These are phyloP conservation scores for Chlorella sp. DNA, from an alignment of 139 green algal genomes.

Conservation along the genomic window DNA sequence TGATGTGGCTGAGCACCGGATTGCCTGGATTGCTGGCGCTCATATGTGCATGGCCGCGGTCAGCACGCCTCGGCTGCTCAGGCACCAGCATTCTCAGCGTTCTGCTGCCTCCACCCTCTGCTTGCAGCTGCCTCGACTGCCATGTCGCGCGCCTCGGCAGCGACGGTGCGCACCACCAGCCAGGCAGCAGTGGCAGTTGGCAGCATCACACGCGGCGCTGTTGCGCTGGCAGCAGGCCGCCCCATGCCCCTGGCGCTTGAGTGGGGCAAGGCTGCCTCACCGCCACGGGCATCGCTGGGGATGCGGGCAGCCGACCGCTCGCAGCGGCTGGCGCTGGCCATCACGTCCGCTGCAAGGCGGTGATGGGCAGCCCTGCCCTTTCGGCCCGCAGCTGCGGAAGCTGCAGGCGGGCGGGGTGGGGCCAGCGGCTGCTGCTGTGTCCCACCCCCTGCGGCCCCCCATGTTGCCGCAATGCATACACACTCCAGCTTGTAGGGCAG, in stretches of 20 bases:
- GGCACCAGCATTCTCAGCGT: too few species aligned
- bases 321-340: conserved; percentile 34
- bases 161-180: conserved; percentile 21
- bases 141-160: conserved; percentile 3
- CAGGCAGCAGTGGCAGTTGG: not conserved
- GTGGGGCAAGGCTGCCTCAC: not conserved
- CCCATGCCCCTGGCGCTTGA: not conserved
- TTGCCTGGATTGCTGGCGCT: too few species aligned
- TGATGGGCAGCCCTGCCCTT: not conserved
- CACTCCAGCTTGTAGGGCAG: not conserved
- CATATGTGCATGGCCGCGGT: too few species aligned
- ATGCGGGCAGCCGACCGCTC: conserved; percentile 4
- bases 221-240: not conserved
- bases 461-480: too few species aligned
- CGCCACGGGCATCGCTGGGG: conserved; percentile 12
- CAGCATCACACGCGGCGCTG: not conserved
- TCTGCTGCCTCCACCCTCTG: too few species aligned
- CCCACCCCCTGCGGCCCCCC: too few species aligned
- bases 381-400: not conserved
- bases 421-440: not conserved
- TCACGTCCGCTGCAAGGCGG: conserved; percentile 15
- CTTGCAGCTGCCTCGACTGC: conserved; percentile 20
- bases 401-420: not conserved
- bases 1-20: too few species aligned
- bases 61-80: too few species aligned